Evolutionary conservation across 2,329 filamentous ascomycete species (phyloP), one percentile per base, ranked within the genome.

Genomic region (Fusarium compactum): DNA sequence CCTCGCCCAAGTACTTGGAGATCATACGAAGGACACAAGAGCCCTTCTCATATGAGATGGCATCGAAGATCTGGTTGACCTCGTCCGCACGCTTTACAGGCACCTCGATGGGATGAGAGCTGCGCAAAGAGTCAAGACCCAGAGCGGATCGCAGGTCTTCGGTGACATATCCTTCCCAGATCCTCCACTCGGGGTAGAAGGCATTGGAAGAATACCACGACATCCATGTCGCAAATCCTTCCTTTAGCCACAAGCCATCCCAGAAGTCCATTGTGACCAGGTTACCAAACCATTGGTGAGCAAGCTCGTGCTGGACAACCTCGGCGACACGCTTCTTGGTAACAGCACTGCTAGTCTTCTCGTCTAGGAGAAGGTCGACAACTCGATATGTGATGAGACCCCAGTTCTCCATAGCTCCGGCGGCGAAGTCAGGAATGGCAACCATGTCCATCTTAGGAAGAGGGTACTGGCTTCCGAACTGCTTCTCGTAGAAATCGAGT

Each of bases 401-500:
- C 95, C 95, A 98, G 81, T 98, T 98, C 86, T 98, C 95, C 95
- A 98, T 98, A 64, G 95, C 95, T 68, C 95, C 95, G 51, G 94
- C 94, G 53, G 94, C 94, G 79, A 98, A 98, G 79, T 98, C 95
- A 18, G 95, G 95, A 77, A 98, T 95, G 46, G 95, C 77, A 96
- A 98, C 76, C 72, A 78, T 77, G 65, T 79, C 77, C 77, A 79
- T 78, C 66, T 79, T 79, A 41, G 77, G 76, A 14, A 79, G 72
- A 24, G 77, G 77, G 78, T 96, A 98, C 32, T 92, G 85, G 79
- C 90, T 95, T 73, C 92, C 92, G 74, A 98, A 98, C 4, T 94
- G 92, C 82, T 97, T 94, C 81, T 98, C 95, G 83, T 98, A 98
- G 80, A 98, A 98, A 29, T 90, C 92, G 32, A 98, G 86, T 2